Percentiles rank a stretch among this genome's conserved stretches.
Evolutionary conservation across 2,329 filamentous ascomycete genomes (phyloP).

Genomic region (Didymella pomorum): DNA sequence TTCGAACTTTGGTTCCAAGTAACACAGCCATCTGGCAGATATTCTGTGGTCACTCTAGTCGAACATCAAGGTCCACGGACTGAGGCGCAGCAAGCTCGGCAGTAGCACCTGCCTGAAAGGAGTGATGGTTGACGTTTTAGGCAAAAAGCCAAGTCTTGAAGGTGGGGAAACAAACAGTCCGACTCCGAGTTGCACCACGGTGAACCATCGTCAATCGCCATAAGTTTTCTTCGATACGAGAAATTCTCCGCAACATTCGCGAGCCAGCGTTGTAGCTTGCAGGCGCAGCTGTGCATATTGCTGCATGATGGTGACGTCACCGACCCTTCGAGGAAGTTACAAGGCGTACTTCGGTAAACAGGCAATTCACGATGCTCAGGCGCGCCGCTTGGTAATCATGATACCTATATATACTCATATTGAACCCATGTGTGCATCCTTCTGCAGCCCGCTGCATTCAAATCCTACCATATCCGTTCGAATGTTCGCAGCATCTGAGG

Average conservation of each 20-base stretch:
- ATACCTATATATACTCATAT: neutral
- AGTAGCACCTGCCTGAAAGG: constrained; percentile 14
- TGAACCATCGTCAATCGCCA: neutral
- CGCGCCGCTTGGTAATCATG: neutral
- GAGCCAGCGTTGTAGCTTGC: neutral
- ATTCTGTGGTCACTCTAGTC: neutral
- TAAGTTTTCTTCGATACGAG: neutral
- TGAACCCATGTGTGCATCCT: neutral
- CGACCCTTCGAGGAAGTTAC: neutral
- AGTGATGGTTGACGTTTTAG: constrained; percentile 15
- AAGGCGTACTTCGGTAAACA: neutral
- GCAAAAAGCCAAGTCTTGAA: constrained; percentile 3
- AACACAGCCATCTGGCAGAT: neutral
- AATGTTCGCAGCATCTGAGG: neutral
- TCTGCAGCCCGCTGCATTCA: neutral
- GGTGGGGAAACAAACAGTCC: neutral
- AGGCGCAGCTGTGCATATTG: neutral
- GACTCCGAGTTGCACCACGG: neutral
- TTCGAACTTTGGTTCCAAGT: too few species aligned
- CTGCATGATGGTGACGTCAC: neutral
- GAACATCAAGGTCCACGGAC: neutral
- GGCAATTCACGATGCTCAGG: neutral
- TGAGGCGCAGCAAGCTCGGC: constrained; percentile 8
- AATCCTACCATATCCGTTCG: neutral
- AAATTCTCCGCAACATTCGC: too few species aligned